These are phyloP conservation scores for Chrysoporthe cubensis DNA, from an alignment of 2,329 filamentous ascomycete genomes.

Conservation along the genomic window DNA sequence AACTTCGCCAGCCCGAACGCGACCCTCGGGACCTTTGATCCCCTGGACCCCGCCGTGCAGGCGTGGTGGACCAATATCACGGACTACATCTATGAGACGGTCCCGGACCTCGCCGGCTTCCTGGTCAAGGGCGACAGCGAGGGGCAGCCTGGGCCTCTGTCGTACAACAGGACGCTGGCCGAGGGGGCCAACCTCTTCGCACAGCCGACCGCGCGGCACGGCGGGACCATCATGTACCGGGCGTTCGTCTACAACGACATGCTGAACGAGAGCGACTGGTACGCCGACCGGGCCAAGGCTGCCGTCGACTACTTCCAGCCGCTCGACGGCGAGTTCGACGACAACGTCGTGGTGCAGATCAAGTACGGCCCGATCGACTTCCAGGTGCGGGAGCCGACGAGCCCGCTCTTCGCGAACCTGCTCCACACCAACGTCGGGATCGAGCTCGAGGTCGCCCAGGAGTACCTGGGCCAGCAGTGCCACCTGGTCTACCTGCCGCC, in stretches of 20 bases:
- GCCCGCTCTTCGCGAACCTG: slow-evolving; percentile 64
- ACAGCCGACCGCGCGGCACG: slow-evolving; percentile 57
- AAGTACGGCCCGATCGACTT: slow-evolving; percentile 78
- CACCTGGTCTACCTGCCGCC: slow-evolving; percentile 71
- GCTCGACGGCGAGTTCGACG: slow-evolving; percentile 68
- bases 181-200: slow-evolving; percentile 73
- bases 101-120: slow-evolving; percentile 72
- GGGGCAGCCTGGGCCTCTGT: slow-evolving; percentile 70
- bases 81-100: slow-evolving; percentile 58
- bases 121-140: slow-evolving; percentile 75
- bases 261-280: slow-evolving; percentile 64
- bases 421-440: slow-evolving; percentile 54
- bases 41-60: slow-evolving; percentile 62
- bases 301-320: slow-evolving; percentile 69
- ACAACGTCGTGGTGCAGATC: slow-evolving; percentile 73
- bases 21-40: slow-evolving; percentile 65
- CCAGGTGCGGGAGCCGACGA: slow-evolving; percentile 69
- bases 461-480: slow-evolving; percentile 72
- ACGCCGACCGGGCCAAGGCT: slow-evolving; percentile 69
- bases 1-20: slow-evolving; percentile 68
- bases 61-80: slow-evolving; percentile 67
- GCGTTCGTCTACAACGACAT: slow-evolving; percentile 70
- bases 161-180: slow-evolving; percentile 71
- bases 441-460: slow-evolving; percentile 69
- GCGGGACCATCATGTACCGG: slow-evolving; percentile 70